Base-by-base conservation (phyloP, 1,284 basidiomycete genomes). In the Malassezia sympodialis region DNA sequence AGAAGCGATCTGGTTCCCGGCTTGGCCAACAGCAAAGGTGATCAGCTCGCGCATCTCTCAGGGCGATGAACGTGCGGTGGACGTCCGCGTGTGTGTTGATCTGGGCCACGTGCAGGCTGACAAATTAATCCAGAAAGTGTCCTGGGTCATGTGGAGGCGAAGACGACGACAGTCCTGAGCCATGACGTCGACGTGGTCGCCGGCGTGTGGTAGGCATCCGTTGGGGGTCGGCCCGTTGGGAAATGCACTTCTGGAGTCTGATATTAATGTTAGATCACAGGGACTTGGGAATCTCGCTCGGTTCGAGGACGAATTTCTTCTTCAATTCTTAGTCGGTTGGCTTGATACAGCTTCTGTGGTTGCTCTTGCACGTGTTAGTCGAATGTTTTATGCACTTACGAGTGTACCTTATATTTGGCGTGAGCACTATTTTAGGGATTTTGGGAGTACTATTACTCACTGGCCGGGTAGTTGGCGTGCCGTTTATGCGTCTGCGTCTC, bases 1-100 rank as follows among this genome's bases (percentile, higher is more conserved):
- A 6, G 63, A 63, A 12, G 63, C 62, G 53, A 74, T 68, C 58
- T 90, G 85, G 76, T 83, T 84, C 58, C 81, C 82, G 37, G 83
- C 84, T 82, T 85, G 72, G 51, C 67, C 66, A 37, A 64, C 59
- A 56, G 63, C 59, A 57, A 69, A 60, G 15, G 55, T 57, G 27
- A 57, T 50, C 32, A 57, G 32, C 37, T 57, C 55, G 11, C 55
- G 49, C 55, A 57, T 57, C 23, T 23, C 40, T 15, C 34, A 46
- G 14, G 12, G 44, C 44, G 44, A 30, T 32, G 28, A 46, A 30
- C 28, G 28, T 32, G 24, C 28, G 19, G 44, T 46, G 30, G 21
- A 8, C 7, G 32, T 26, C 21, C 37, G 39, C 48, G 34, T 23
- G 35, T 49, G 35, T 49, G 46, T 49, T 49, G 46, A 49, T 49